phyloP scores from a whole-genome alignment of 2,329 filamentous ascomycete genomes.

The Trichoderma semiorbis region DNA sequence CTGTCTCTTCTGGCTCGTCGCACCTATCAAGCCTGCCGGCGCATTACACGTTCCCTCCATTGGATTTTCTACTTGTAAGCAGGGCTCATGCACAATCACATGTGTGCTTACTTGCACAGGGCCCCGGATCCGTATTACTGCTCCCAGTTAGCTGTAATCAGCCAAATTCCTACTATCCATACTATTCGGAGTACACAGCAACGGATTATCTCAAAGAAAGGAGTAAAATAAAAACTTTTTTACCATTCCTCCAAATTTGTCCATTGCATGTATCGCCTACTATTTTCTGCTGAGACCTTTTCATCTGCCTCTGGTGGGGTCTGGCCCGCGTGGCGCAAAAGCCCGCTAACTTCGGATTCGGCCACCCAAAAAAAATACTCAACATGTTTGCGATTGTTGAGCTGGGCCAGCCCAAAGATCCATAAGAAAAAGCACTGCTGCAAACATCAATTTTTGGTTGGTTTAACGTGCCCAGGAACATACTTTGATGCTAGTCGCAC shows the following conservation, averaged over 20 bases:
- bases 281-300: not conserved
- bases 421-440: not conserved
- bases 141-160: not conserved
- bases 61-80: not conserved
- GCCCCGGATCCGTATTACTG: not conserved
- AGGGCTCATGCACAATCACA: not conserved
- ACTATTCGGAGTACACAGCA: not conserved
- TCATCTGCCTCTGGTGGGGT: not conserved
- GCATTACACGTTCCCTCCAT: not conserved
- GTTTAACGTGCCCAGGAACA: not conserved
- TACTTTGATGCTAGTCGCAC: not conserved
- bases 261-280: too few relatives aligned
- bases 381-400: conserved; percentile 17
- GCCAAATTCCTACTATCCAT: not conserved
- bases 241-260: not conserved
- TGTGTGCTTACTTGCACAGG: not conserved
- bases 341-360: not conserved
- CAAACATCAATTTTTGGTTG: not conserved
- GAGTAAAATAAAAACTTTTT: not conserved
- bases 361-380: not conserved
- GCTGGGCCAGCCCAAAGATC: not conserved
- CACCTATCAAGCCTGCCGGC: not conserved
- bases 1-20: not conserved
- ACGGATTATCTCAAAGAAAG: not conserved
- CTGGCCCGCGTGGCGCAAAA: conserved; percentile 9